Conservation (phyloP, 805 yeast species). For the Schwanniomyces yamadae region DNA sequence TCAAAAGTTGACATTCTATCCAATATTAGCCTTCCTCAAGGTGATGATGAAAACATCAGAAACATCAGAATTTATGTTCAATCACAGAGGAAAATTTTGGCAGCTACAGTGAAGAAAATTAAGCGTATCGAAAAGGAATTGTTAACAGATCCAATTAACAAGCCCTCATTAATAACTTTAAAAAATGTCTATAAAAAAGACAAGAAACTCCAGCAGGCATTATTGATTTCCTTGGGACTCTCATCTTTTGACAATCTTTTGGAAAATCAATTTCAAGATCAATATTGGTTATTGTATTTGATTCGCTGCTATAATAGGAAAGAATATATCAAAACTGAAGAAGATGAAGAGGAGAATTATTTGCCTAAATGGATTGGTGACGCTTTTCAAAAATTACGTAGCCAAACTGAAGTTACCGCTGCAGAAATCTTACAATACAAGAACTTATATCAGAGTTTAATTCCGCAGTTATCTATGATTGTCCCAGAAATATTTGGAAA, state of each 20-base stretch:
- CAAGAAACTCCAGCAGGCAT: constrained; percentile 49
- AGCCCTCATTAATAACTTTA: constrained; percentile 49
- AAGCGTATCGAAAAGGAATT: constrained; percentile 46
- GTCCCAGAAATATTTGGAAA: constrained; percentile 57
- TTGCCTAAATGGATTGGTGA: constrained; percentile 53
- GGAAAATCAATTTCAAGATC: constrained; percentile 50
- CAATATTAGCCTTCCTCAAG: constrained; percentile 19
- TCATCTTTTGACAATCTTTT: constrained; percentile 52
- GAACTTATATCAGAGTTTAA: constrained; percentile 51
- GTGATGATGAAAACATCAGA: constrained; percentile 15
- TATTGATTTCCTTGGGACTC: constrained; percentile 57
- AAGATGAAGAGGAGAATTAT: constrained; percentile 26
- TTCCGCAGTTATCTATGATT: constrained; percentile 46
- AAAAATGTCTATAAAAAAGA: constrained; percentile 60
- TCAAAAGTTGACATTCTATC: constrained; percentile 46
- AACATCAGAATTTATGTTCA: constrained; percentile 46
- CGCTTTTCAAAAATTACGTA: constrained; percentile 35
- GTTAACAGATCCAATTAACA: constrained; percentile 38
- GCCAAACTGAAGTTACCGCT: constrained; percentile 41
- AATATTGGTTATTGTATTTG: constrained; percentile 60
- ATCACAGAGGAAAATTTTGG: constrained; percentile 50
- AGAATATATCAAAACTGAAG: constrained; percentile 25
- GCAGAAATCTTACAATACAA: constrained; percentile 57
- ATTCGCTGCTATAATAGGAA: constrained; percentile 54
- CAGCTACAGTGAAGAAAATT: constrained; percentile 43